phyloP scores from a whole-genome alignment of 2,329 filamentous ascomycete genomes.

The Metarhizium humberi region DNA sequence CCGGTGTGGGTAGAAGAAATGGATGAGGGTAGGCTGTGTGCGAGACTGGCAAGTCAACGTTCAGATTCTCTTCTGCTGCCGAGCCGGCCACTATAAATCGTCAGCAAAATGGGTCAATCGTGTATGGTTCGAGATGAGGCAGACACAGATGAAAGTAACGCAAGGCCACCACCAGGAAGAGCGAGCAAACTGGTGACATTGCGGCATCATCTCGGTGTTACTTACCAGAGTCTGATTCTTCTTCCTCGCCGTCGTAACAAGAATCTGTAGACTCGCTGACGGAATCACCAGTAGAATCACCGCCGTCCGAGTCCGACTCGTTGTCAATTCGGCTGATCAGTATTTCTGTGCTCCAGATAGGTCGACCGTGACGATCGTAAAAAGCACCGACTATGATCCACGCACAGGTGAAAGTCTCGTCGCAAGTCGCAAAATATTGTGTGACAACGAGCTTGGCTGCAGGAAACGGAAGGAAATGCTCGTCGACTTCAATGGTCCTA shows the following conservation, averaged over 20 bases:
- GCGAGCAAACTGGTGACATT: constrained; percentile 5
- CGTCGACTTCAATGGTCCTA: constrained; percentile 18
- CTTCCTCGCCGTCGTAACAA: constrained; percentile 3
- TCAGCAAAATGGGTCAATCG: neutral
- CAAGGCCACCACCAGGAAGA: neutral
- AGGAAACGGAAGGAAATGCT: constrained; percentile 30
- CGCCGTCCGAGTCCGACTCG: constrained; percentile 17
- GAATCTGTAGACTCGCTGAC: neutral
- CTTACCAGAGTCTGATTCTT: constrained; percentile 6
- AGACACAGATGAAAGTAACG: neutral
- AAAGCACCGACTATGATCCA: constrained; percentile 39
- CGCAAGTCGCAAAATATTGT: constrained; percentile 27
- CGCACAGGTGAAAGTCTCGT: constrained; percentile 28
- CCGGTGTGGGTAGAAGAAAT: neutral
- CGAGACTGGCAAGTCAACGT: constrained; percentile 1
- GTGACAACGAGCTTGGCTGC: constrained; percentile 36
- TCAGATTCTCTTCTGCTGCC: constrained; percentile 3
- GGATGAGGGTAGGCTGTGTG: neutral
- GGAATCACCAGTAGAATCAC: constrained; percentile 7
- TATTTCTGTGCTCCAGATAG: constrained; percentile 38
- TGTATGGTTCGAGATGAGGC: neutral
- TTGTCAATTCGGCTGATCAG: constrained; percentile 25
- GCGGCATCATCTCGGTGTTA: neutral
- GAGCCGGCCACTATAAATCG: neutral
- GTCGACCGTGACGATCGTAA: constrained; percentile 30